Evolutionary conservation across 176 grass and related monocot species (phyloP).

Genomic region (Chloris gayana): DNA sequence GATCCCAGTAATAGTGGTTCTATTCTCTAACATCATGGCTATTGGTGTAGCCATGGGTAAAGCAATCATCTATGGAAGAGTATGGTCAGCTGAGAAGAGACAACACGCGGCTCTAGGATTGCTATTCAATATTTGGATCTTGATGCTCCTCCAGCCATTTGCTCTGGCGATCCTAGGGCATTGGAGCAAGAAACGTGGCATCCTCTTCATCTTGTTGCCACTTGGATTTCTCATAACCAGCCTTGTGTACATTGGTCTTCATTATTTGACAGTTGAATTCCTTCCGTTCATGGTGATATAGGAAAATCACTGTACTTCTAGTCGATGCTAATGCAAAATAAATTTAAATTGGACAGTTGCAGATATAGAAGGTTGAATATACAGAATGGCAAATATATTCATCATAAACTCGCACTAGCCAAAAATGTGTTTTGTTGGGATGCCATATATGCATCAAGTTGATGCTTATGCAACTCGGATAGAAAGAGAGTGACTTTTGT

Average conservation of each 20-base stretch:
- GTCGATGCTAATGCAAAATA: not conserved
- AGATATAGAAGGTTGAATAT: too few relatives aligned
- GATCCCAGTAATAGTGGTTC: not conserved
- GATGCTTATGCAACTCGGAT: too few relatives aligned
- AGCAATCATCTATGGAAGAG: not conserved
- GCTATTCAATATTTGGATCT: conserved; percentile 22
- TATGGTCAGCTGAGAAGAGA: not conserved
- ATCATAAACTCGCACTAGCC: too few relatives aligned
- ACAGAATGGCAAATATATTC: too few relatives aligned
- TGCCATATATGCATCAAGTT: too few relatives aligned
- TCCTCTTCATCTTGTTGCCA: conserved; percentile 10
- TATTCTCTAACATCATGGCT: not conserved
- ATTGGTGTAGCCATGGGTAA: conserved; percentile 28
- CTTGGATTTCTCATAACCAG: not conserved
- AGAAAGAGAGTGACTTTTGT: too few relatives aligned
- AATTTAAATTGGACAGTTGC: too few relatives aligned
- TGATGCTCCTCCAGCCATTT: conserved; percentile 11
- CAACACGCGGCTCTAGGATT: not conserved
- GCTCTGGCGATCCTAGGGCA: not conserved
- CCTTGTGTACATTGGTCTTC: not conserved
- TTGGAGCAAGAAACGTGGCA: not conserved
- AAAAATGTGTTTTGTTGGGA: too few relatives aligned
- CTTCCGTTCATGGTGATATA: conserved; percentile 14
- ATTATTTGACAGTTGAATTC: not conserved
- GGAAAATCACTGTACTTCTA: not conserved